phyloP scores from a whole-genome alignment of 768 basidiomycete species.

The Cyclocybe cylindracea region DNA sequence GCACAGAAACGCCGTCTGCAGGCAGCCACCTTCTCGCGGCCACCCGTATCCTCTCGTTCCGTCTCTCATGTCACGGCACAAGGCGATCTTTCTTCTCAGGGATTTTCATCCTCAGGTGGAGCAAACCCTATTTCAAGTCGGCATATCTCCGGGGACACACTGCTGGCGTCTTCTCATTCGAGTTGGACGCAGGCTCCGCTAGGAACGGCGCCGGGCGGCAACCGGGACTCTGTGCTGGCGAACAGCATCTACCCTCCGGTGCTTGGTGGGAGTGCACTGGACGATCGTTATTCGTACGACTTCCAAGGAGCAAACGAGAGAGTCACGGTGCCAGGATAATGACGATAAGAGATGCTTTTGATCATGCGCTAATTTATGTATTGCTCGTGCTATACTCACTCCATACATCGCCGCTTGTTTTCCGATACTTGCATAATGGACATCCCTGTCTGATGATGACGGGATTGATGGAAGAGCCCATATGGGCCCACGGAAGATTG shows the following conservation, averaged over 20 bases:
- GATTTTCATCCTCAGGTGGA: not conserved
- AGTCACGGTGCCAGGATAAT: constrained; percentile 8
- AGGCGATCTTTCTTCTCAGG: not conserved
- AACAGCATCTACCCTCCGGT: no score
- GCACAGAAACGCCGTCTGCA: constrained; percentile 8
- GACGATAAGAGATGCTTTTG: not conserved
- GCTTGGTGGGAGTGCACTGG: not conserved
- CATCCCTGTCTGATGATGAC: not conserved
- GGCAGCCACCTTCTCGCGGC: constrained; percentile 39
- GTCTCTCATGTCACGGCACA: not conserved
- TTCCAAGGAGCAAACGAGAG: constrained; percentile 1
- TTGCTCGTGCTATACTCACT: constrained; percentile 1
- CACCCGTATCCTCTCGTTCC: constrained; percentile 22
- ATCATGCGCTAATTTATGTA: not conserved
- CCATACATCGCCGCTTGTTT: constrained; percentile 1
- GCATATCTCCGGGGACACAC: not conserved
- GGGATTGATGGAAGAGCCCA: constrained; percentile 6
- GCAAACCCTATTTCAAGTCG: not conserved
- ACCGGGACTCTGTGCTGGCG: not conserved
- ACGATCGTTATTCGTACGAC: not conserved
- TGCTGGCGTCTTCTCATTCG: no score
- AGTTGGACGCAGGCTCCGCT: no score
- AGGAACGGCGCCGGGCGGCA: not conserved
- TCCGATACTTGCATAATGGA: constrained; percentile 4
- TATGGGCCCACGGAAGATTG: no score